Evolutionary conservation across 768 basidiomycete genomes (phyloP).

Genomic region (Russula sp.): DNA sequence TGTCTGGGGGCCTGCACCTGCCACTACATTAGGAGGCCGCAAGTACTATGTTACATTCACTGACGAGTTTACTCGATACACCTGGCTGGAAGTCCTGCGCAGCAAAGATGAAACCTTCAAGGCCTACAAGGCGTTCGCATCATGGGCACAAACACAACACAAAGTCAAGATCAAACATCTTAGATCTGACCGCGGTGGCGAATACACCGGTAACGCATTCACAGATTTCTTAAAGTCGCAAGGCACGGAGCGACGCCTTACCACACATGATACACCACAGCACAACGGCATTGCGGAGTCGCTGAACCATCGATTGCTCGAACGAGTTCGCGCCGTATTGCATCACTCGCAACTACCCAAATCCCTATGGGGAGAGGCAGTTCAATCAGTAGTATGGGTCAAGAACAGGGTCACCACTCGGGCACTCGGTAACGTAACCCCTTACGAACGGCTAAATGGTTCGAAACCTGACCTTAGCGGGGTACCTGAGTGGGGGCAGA

Average conservation of each 20-base stretch:
- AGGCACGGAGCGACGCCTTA: slow-evolving; percentile 10
- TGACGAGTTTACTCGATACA: slow-evolving; percentile 14
- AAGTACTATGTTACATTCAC: not conserved
- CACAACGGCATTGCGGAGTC: too few species aligned
- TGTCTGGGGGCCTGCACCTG: not conserved
- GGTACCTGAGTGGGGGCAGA: too few species aligned
- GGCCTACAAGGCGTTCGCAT: not conserved
- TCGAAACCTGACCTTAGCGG: too few species aligned
- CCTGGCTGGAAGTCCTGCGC: too few species aligned
- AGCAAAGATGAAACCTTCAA: not conserved
- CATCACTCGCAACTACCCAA: too few species aligned
- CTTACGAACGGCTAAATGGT: slow-evolving; percentile 21
- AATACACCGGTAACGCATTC: too few species aligned
- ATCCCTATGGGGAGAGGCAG: too few species aligned
- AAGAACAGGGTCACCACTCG: not conserved
- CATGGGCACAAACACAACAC: not conserved
- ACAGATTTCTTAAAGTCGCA: not conserved
- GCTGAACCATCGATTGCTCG: too few species aligned
- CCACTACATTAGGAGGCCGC: not conserved
- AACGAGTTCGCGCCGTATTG: too few species aligned
- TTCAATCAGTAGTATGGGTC: too few species aligned
- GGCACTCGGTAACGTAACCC: slow-evolving; percentile 26
- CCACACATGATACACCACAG: too few species aligned
- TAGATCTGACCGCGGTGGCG: too few species aligned
- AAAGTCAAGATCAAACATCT: not conserved